Evolutionary conservation across 2,329 filamentous ascomycete species (phyloP).

Genomic region (Gaeumannomyces tritici): DNA sequence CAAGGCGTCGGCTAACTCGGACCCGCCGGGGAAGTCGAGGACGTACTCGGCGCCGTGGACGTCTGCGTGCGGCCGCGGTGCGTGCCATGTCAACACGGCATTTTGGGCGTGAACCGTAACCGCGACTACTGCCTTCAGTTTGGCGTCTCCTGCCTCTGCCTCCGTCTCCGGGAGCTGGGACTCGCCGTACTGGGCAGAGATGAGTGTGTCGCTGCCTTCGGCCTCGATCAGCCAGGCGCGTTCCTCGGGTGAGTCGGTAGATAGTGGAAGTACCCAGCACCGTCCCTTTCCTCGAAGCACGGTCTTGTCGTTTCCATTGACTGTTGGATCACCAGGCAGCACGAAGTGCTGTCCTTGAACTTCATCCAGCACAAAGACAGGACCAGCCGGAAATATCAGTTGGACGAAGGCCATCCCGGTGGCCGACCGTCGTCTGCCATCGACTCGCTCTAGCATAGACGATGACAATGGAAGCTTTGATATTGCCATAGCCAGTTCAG

Average conservation of each 20-base stretch:
- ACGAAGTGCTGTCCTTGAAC: background rate
- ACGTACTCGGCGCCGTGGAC: slow-evolving; percentile 5
- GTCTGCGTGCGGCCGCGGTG: slow-evolving; percentile 6
- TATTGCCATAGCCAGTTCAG: background rate
- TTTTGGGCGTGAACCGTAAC: background rate
- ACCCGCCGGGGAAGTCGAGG: slow-evolving; percentile 5
- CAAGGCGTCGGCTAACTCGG: slow-evolving; percentile 6
- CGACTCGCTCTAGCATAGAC: background rate
- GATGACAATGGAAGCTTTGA: background rate
- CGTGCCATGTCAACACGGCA: slow-evolving; percentile 1
- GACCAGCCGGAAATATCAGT: background rate
- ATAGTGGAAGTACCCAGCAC: slow-evolving; percentile 3
- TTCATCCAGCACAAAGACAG: slow-evolving; percentile 3
- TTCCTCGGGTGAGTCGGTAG: background rate
- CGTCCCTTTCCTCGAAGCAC: background rate
- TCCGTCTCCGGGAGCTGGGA: background rate
- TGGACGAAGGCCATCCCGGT: background rate
- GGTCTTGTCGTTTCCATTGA: background rate
- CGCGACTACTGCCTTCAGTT: background rate
- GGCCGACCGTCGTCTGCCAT: background rate
- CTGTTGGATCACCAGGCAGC: background rate
- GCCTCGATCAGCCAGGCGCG: slow-evolving; percentile 1
- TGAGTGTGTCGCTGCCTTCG: background rate
- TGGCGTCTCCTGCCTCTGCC: background rate
- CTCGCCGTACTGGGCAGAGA: background rate